Percentiles rank a stretch among this genome's conserved stretches.
Evolutionary conservation across 306 rosid genomes (phyloP).

Genomic region (Glycyrrhiza uralensis): DNA sequence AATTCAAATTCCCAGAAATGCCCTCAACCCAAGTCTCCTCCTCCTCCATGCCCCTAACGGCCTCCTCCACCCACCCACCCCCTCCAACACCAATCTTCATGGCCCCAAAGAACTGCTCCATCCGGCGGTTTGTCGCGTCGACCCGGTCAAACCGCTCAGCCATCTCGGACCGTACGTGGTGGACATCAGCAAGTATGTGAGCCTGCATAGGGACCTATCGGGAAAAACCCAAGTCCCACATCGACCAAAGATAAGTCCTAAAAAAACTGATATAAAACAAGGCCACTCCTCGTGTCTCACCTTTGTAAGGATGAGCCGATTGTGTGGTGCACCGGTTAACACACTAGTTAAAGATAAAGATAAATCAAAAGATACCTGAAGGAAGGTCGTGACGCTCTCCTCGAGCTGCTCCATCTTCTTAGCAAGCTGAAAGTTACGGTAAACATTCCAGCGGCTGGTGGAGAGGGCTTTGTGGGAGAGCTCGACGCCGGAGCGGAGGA

Average conservation of each 20-base stretch:
- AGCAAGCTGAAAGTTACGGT: constrained; percentile 56
- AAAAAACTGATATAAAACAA: too few species aligned
- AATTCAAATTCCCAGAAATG: constrained; percentile 36
- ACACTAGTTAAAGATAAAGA: too few species aligned
- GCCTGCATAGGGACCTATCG: constrained; percentile 58
- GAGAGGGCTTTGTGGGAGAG: constrained; percentile 51
- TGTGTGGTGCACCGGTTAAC: too few species aligned
- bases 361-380: too few species aligned
- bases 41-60: constrained; percentile 55
- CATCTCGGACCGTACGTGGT: constrained; percentile 43
- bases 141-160: constrained; percentile 64
- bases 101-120: constrained; percentile 49
- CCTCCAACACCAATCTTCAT: constrained; percentile 63
- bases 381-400: constrained; percentile 42
- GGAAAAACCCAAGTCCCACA: too few species aligned
- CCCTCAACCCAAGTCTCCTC: constrained; percentile 43
- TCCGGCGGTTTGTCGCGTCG: constrained; percentile 39
- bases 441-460: constrained; percentile 69
- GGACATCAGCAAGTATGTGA: constrained; percentile 70
- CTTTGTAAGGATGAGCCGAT: too few species aligned
- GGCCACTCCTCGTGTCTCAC: too few species aligned
- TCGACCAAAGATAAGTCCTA: too few species aligned
- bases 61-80: constrained; percentile 72
- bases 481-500: constrained; percentile 58
- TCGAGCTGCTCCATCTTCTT: constrained; percentile 75